phyloP scores from a whole-genome alignment of 345 rosid genomes.

The Hibiscus syriacus region DNA sequence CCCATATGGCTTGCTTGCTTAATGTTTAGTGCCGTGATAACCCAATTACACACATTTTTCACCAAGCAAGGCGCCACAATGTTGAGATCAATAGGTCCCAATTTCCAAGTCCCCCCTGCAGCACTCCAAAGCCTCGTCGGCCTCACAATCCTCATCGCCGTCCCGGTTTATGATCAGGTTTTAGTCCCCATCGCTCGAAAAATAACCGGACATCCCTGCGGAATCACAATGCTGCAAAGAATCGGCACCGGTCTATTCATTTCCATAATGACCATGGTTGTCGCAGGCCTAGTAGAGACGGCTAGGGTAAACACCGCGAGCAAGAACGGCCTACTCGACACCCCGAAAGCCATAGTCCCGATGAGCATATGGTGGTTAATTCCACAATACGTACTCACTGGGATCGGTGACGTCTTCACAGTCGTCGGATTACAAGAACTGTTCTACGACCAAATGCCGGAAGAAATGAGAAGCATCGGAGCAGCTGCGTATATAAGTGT shows the following conservation, averaged over 20 bases:
- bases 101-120: conserved; percentile 59
- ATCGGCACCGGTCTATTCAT: conserved; percentile 64
- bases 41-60: conserved; percentile 67
- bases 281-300: conserved; percentile 52
- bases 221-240: conserved; percentile 72
- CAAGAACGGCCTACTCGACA: conserved; percentile 44
- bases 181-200: conserved; percentile 27
- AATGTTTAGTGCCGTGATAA: conserved; percentile 47
- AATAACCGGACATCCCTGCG: conserved; percentile 47
- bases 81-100: conserved; percentile 41
- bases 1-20: conserved; percentile 41
- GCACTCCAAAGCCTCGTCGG: conserved; percentile 57
- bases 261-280: conserved; percentile 43
- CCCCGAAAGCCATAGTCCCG: conserved; percentile 48
- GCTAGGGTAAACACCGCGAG: conserved; percentile 45
- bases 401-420: conserved; percentile 33
- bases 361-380: conserved; percentile 68
- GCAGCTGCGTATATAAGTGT: conserved; percentile 39
- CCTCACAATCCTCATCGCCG: conserved; percentile 34
- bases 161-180: conserved; percentile 30
- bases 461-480: conserved; percentile 62
- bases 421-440: conserved; percentile 70
- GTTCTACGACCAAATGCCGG: conserved; percentile 85
- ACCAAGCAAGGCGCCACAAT: conserved; percentile 69
- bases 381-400: conserved; percentile 51